Percentiles rank a stretch among this genome's conserved stretches.
phyloP scores from a whole-genome alignment of 768 basidiomycete species.

The Tricholoma hemisulphureum region DNA sequence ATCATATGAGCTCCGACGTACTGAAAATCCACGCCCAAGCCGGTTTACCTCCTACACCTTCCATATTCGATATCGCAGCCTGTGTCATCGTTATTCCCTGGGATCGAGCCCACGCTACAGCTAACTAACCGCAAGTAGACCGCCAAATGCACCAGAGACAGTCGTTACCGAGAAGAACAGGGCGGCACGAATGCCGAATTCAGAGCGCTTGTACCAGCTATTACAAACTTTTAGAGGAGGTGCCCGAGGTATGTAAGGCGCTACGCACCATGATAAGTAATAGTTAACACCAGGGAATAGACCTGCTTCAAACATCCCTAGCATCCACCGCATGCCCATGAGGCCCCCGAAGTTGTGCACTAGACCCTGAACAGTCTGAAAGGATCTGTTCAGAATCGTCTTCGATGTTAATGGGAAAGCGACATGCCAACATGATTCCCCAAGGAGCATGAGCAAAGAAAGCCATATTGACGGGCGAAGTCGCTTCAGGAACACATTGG shows the following conservation, averaged over 20 bases:
- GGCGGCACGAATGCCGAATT: slow-evolving; percentile 67
- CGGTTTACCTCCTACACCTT: slow-evolving; percentile 65
- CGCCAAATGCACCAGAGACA: slow-evolving; percentile 80
- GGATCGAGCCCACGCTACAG: slow-evolving; percentile 18
- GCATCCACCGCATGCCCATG: slow-evolving; percentile 67
- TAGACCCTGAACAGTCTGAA: slow-evolving; percentile 69
- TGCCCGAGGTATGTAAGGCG: too few relatives aligned
- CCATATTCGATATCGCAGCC: slow-evolving; percentile 71
- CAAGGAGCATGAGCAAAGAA: slow-evolving; percentile 70
- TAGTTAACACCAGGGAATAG: slow-evolving; percentile 64
- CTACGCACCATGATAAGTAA: slow-evolving; percentile 66
- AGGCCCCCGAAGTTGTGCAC: slow-evolving; percentile 69
- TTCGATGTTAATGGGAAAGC: background rate
- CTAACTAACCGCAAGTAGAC: slow-evolving; percentile 60
- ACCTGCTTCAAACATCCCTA: slow-evolving; percentile 75
- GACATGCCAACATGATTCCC: slow-evolving; percentile 71
- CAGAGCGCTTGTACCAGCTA: slow-evolving; percentile 64
- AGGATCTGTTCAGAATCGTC: slow-evolving; percentile 11
- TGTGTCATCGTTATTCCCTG: slow-evolving; percentile 13
- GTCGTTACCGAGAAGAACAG: slow-evolving; percentile 79
- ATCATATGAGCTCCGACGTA: slow-evolving; percentile 24
- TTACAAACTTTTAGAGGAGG: too few relatives aligned
- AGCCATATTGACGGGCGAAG: slow-evolving; percentile 78
- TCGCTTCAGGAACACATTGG: slow-evolving; percentile 70
- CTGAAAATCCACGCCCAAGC: slow-evolving; percentile 73